Conservation (phyloP, 2,329 filamentous ascomycete species). For the Teratosphaeria epicoccoides region DNA sequence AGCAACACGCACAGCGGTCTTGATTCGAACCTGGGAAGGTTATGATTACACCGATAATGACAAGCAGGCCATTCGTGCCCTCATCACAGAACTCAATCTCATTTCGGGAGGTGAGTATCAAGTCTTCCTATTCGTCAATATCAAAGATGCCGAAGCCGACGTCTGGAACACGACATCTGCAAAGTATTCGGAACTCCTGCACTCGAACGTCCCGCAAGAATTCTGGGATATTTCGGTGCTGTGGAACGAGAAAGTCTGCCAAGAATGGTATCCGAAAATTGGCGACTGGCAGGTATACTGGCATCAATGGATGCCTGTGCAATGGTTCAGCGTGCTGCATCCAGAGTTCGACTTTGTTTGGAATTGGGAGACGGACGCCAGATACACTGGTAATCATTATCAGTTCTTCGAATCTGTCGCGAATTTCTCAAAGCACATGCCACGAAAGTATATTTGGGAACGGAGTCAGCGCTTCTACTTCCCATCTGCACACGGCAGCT, state of each 20-base stretch:
- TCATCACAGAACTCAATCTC: conserved; percentile 37
- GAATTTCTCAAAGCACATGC: conserved; percentile 43
- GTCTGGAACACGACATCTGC: conserved; percentile 48
- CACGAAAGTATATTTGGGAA: conserved; percentile 50
- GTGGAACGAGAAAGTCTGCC: conserved; percentile 53
- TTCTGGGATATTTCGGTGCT: conserved; percentile 61
- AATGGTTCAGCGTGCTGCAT: conserved; percentile 64
- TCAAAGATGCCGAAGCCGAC: conserved; percentile 43
- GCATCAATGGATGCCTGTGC: conserved; percentile 60
- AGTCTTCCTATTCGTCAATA: conserved; percentile 38
- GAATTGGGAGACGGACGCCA: conserved; percentile 81
- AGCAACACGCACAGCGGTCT: conserved; percentile 31
- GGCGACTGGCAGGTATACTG: conserved; percentile 41
- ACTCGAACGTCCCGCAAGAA: conserved; percentile 56
- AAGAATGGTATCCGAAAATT: conserved; percentile 40
- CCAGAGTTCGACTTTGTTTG: conserved; percentile 69
- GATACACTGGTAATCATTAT: conserved; percentile 72
- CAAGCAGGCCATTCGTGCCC: conserved; percentile 34
- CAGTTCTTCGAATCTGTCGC: conserved; percentile 60
- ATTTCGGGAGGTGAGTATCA: conserved; percentile 39
- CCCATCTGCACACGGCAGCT: conserved; percentile 42
- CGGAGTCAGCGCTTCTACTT: conserved; percentile 47
- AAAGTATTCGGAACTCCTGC: conserved; percentile 50
- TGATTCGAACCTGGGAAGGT: conserved; percentile 38
- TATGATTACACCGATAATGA: conserved; percentile 39